Conservation (phyloP, 768 basidiomycete species). For the Boletellus emodensis region DNA sequence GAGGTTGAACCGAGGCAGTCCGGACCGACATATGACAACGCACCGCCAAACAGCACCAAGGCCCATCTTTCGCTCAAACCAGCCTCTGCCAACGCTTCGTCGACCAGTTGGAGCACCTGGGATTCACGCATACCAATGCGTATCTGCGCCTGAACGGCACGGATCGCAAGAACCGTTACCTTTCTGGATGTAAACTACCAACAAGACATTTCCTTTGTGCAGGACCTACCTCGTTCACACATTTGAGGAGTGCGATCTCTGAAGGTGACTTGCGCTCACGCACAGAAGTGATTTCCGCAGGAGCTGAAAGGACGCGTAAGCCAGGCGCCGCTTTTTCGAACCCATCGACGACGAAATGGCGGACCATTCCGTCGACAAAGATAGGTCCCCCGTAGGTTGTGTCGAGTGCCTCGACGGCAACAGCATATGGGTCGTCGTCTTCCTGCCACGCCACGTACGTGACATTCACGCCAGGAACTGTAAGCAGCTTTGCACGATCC, state of each 20-base stretch:
- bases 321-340: slow-evolving; percentile 44
- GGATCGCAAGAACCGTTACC: slow-evolving; percentile 76
- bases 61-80: slow-evolving; percentile 59
- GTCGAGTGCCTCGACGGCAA: slow-evolving; percentile 36
- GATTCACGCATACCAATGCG: slow-evolving; percentile 76
- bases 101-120: slow-evolving; percentile 55
- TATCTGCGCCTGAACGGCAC: slow-evolving; percentile 56
- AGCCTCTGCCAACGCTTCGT: slow-evolving; percentile 48
- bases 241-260: slow-evolving; percentile 69
- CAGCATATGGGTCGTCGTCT: slow-evolving; percentile 60
- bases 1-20: neutral
- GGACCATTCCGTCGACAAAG: slow-evolving; percentile 56
- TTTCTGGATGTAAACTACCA: slow-evolving; percentile 27
- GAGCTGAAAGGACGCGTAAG: slow-evolving; percentile 45
- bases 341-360: slow-evolving; percentile 65
- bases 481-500: slow-evolving; percentile 59
- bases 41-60: slow-evolving; percentile 77
- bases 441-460: slow-evolving; percentile 61
- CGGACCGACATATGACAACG: slow-evolving; percentile 15
- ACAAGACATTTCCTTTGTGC: neutral
- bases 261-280: slow-evolving; percentile 71
- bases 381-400: slow-evolving; percentile 35
- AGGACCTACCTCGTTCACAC: slow-evolving; percentile 67
- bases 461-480: slow-evolving; percentile 45
- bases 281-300: slow-evolving; percentile 51